phyloP scores from a whole-genome alignment of 2,329 filamentous ascomycete genomes.

The Paecilomyces niveus region DNA sequence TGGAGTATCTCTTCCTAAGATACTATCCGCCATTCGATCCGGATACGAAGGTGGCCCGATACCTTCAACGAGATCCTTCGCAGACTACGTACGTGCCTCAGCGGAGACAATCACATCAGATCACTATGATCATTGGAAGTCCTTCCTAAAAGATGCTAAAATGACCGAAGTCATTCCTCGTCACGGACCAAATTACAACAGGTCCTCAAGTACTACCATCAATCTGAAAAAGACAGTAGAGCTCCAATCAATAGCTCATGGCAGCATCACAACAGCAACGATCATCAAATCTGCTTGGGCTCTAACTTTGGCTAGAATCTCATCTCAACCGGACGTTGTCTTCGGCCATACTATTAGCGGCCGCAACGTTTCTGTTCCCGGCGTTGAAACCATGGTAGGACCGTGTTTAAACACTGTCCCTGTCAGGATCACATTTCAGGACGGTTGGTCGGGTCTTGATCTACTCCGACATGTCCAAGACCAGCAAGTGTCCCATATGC shows the following conservation, averaged over 20 bases:
- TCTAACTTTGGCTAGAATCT: slow-evolving; percentile 51
- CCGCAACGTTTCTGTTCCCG: slow-evolving; percentile 51
- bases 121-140: slow-evolving; percentile 55
- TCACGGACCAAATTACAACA: slow-evolving; percentile 26
- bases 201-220: slow-evolving; percentile 27
- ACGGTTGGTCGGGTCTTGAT: slow-evolving; percentile 46
- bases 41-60: slow-evolving; percentile 42
- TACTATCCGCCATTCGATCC: slow-evolving; percentile 54
- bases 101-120: slow-evolving; percentile 33
- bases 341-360: slow-evolving; percentile 63
- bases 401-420: slow-evolving; percentile 64
- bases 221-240: slow-evolving; percentile 29
- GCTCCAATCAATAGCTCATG: slow-evolving; percentile 40
- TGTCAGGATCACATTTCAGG: slow-evolving; percentile 51
- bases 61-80: slow-evolving; percentile 37
- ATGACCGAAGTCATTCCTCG: slow-evolving; percentile 39
- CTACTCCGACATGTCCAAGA: slow-evolving; percentile 49
- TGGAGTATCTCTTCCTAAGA: slow-evolving; percentile 57
- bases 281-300: slow-evolving; percentile 64
- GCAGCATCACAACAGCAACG: slow-evolving; percentile 56
- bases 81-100: slow-evolving; percentile 38
- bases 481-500: slow-evolving; percentile 51
- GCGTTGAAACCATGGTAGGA: slow-evolving; percentile 52
- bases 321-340: slow-evolving; percentile 49
- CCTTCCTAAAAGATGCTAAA: slow-evolving; percentile 50